phyloP scores from a whole-genome alignment of 2,329 filamentous ascomycete species.

The Gnomoniopsis sp. region DNA sequence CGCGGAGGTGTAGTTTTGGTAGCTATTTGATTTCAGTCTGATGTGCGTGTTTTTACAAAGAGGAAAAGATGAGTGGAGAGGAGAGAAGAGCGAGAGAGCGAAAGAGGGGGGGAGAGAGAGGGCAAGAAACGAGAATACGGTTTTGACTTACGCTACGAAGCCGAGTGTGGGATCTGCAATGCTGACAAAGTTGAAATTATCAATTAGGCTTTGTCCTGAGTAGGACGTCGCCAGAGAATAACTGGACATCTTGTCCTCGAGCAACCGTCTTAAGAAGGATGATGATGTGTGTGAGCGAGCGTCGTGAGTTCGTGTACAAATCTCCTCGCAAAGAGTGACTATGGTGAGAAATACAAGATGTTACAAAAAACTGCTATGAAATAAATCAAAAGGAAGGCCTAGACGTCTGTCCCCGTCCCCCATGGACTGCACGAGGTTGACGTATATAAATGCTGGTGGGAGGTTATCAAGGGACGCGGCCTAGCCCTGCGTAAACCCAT shows the following conservation, averaged over 20 bases:
- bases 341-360: too few relatives aligned
- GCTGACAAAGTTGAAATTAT: conserved; percentile 48
- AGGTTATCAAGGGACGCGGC: conserved; percentile 24
- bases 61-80: conserved; percentile 14
- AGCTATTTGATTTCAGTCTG: conserved; percentile 28
- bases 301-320: neutral
- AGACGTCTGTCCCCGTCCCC: neutral
- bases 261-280: neutral
- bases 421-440: neutral
- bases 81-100: neutral
- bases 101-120: neutral
- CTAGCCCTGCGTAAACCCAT: neutral
- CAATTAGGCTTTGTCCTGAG: conserved; percentile 39
- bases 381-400: neutral
- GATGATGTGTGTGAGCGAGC: neutral
- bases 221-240: conserved; percentile 44
- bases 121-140: too few relatives aligned
- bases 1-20: conserved; percentile 41
- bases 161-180: conserved; percentile 61
- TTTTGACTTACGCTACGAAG: conserved; percentile 61
- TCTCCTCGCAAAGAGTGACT: conserved; percentile 8
- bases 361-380: neutral
- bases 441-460: conserved; percentile 18
- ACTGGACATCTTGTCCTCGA: neutral
- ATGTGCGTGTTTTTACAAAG: neutral